Conservation (phyloP, 352 stramenopile genomes). For the Globisporangium acanthophoron region DNA sequence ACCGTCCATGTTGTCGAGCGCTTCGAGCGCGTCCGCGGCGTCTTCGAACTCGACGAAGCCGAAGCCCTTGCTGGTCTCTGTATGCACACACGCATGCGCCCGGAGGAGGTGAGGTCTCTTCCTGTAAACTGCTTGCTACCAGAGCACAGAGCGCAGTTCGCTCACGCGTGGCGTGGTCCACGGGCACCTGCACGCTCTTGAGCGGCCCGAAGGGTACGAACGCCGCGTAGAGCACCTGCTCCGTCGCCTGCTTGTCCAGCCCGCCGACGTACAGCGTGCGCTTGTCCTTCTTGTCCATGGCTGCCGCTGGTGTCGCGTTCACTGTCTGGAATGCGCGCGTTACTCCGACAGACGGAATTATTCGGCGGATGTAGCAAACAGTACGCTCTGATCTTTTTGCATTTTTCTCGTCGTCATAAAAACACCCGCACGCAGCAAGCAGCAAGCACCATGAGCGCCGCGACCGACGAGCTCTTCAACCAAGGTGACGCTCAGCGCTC, state of each 20-base stretch:
- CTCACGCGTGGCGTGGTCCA: slow-evolving; percentile 70
- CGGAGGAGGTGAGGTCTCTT: background rate
- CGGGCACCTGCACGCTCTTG: slow-evolving; percentile 74
- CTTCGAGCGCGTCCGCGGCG: slow-evolving; percentile 79
- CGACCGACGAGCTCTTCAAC: slow-evolving; percentile 83
- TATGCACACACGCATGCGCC: background rate
- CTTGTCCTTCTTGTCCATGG: slow-evolving; percentile 47
- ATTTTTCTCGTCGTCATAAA: background rate
- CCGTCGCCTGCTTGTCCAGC: slow-evolving; percentile 83
- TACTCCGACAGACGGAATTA: background rate
- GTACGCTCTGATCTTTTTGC: background rate
- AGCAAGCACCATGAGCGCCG: slow-evolving; percentile 50
- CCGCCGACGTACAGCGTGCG: slow-evolving; percentile 88
- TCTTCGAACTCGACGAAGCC: slow-evolving; percentile 94
- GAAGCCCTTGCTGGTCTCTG: slow-evolving; percentile 87
- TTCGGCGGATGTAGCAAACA: background rate
- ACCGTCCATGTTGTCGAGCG: slow-evolving; percentile 96
- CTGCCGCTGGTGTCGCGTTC: slow-evolving; percentile 13
- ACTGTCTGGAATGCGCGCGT: background rate
- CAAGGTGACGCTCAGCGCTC: slow-evolving; percentile 33
- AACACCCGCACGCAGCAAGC: background rate
- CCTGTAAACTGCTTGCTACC: background rate
- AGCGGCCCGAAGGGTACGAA: slow-evolving; percentile 83
- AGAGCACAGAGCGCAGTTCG: background rate
- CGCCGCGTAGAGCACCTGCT: slow-evolving; percentile 80